Evolutionary conservation across 1,284 basidiomycete genomes (phyloP).

Genomic region (Tilletia indica): DNA sequence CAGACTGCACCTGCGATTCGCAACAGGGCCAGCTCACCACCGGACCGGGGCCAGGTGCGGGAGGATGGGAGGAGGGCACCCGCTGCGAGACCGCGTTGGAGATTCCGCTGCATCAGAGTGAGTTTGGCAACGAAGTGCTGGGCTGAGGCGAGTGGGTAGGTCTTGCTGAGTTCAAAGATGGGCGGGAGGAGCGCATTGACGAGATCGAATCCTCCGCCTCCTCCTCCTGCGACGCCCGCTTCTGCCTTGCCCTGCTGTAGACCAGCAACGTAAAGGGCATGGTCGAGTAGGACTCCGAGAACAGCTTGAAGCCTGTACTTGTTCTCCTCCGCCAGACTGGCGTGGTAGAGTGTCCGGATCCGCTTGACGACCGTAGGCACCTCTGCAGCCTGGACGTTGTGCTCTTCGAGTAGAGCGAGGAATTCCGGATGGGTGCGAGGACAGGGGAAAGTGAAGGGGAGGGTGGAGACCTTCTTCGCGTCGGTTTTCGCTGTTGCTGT

Average conservation of each 20-base stretch:
- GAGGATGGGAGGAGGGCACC: conserved; percentile 68
- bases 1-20: conserved; percentile 78
- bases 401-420: conserved; percentile 71
- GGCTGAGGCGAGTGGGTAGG: conserved; percentile 78
- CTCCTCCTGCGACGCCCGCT: conserved; percentile 37
- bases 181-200: conserved; percentile 77
- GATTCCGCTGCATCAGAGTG: conserved; percentile 88
- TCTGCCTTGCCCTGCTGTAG: conserved; percentile 24
- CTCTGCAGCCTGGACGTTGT: conserved; percentile 62
- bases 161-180: conserved; percentile 72
- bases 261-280: conserved; percentile 67
- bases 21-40: conserved; percentile 77
- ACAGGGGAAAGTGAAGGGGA: conserved; percentile 90
- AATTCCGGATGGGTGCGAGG: conserved; percentile 84
- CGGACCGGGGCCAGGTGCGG: conserved; percentile 78
- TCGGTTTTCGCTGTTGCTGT: not conserved
- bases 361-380: conserved; percentile 82
- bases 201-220: conserved; percentile 66
- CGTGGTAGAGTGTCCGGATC: conserved; percentile 85
- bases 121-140: conserved; percentile 80
- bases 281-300: conserved; percentile 82
- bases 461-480: conserved; percentile 21
- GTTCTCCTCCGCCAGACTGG: conserved; percentile 84
- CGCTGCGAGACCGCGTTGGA: conserved; percentile 75
- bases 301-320: conserved; percentile 71